Base-by-base conservation (phyloP, 371 early-diverging fungal species). In the Syncephalastrum racemosum region DNA sequence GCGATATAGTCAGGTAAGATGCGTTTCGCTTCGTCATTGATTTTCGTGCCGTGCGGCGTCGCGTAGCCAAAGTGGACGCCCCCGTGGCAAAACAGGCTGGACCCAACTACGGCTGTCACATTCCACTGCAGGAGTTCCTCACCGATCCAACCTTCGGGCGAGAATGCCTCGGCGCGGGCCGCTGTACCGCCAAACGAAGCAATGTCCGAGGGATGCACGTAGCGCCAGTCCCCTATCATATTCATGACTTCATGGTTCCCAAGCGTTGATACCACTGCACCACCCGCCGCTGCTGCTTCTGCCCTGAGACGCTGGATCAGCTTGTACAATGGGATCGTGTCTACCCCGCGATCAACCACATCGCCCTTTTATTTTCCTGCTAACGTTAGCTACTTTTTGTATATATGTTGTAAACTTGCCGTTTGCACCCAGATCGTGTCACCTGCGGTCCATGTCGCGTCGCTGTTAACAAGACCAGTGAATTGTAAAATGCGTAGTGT, bases 191-290 rank as follows among this genome's bases (percentile, higher is more conserved):
- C 92, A 73, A 90, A 90, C 1, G 83, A 79, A 18, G 58, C 73
- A 27, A 72, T 68, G 62, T 92, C 92, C 53, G 77, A 82, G 0
- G 67, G 59, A 36, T 80, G 73, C 1, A 92, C 92, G 62, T 90
- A 90, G n/a, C 90, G 78, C 70, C 79, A 80, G 57, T 90, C 90
- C 2, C 80, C 81, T 19, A 74, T 57, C 6, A 88, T 61, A 60
- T 92, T 92, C 90, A 90, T 90, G 15, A 90, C 72, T 68, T 90
- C 90, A 54, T 88, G 90, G 63, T 88, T 90, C 13, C 84, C 83
- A 13, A 84, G 56, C n/a, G 83, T 25, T 7, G 73, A 68, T 27
- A 87, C 74, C 1, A 87, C 87, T 20, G 72, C 61, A 4, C 88
- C 87, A 18, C 90, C 89, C 1, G 66, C 73, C 14, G 53, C 56